Conservation (phyloP, 306 rosid species). For the Trifolium dubium region DNA sequence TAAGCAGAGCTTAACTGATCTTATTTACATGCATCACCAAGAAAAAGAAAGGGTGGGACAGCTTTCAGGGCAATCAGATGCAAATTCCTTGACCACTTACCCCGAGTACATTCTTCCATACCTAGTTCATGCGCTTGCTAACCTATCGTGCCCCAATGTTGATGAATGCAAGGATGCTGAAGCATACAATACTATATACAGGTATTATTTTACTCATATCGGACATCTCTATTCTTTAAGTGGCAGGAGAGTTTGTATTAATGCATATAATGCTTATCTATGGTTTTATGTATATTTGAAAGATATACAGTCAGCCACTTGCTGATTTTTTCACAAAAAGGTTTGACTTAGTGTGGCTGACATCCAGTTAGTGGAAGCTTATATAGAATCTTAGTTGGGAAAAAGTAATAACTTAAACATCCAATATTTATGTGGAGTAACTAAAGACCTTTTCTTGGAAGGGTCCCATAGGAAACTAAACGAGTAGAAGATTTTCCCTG, state of each 20-base stretch:
- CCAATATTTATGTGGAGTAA: slow-evolving; percentile 6
- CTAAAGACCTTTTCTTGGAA: slow-evolving; percentile 4
- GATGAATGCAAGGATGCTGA: slow-evolving; percentile 91
- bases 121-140: slow-evolving; percentile 92
- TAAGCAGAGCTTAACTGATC: slow-evolving; percentile 78
- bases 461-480: neutral
- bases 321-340: neutral
- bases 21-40: slow-evolving; percentile 89
- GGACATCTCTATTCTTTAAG: neutral
- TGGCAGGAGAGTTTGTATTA: neutral
- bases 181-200: slow-evolving; percentile 72
- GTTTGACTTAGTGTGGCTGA: neutral
- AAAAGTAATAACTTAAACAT: slow-evolving; percentile 5
- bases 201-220: slow-evolving; percentile 52
- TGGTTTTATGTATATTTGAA: slow-evolving; percentile 21
- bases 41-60: slow-evolving; percentile 70
- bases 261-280: slow-evolving; percentile 25
- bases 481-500: neutral
- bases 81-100: slow-evolving; percentile 64
- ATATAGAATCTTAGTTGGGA: neutral
- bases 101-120: slow-evolving; percentile 85
- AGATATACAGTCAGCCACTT: slow-evolving; percentile 11
- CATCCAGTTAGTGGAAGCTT: slow-evolving; percentile 21
- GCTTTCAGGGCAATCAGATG: slow-evolving; percentile 71
- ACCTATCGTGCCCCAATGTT: slow-evolving; percentile 80